Evolutionary conservation across 2,329 filamentous ascomycete species (phyloP), one percentile per base, ranked within the genome.

Genomic region (Botrytis sinoallii): DNA sequence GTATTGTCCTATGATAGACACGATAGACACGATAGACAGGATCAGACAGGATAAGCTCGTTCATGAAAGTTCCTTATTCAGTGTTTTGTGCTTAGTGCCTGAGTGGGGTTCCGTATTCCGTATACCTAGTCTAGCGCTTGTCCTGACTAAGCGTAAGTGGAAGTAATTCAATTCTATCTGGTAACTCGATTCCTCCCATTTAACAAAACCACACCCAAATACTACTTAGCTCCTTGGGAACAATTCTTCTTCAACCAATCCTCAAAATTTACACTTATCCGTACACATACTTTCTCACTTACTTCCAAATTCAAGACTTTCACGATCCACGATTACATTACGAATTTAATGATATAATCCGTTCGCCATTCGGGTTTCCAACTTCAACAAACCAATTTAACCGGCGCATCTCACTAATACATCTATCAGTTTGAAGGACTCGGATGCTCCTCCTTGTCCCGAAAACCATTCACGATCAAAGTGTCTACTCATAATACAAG

Each of bases 401-500:
- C 42, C 42, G 38, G 63, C 40, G 55, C 66, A 69, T 57, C 14
- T 52, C 18, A 32, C 22, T 52, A 42, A 55, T 52, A 29, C 14
- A 55, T 60, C 46, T n/a, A 61, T 57, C 52, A 40, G 52, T 72
- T 59, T 44, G 52, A 69, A 69, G 71, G 71, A 73, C 71, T 73
- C 71, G 80, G 79, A 78, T 79, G 77, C 77, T 76, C 75, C 77
- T 80, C 78, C 79, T 79, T 77, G 79, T 80, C 79, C 80, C 77
- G 77, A 75, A 72, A 70, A 68, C 67, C 67, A 72, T 76, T 78
- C 75, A 78, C 76, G 74, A 77, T 74, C 79, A 81, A 80, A 78
- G 79, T 81, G 80, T 81, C 80, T 81, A 76, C 77, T 71, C 76
- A 74, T 73, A 77, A 76, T 73, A 71, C 64, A 70, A 74, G 72